Conservation (phyloP, 306 rosid genomes). For the Dryas drummondii region DNA sequence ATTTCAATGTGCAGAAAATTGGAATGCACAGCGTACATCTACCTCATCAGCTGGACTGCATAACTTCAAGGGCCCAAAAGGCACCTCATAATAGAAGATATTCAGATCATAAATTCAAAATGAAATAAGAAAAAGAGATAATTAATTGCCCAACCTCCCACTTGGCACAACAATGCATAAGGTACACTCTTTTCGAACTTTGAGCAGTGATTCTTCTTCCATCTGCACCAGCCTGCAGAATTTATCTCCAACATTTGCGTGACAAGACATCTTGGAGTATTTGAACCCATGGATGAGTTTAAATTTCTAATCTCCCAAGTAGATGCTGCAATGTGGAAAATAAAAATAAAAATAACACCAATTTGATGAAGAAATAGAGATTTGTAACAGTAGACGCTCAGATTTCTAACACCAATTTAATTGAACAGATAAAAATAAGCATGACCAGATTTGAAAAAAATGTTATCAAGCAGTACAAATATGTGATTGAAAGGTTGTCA, state of each 20-base stretch:
- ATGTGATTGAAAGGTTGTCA: neutral
- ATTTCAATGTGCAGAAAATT: neutral
- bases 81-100: conserved; percentile 16
- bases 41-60: neutral
- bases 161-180: conserved; percentile 85
- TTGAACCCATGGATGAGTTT: conserved; percentile 68
- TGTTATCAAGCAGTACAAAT: neutral
- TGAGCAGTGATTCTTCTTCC: conserved; percentile 67
- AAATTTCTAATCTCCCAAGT: conserved; percentile 86
- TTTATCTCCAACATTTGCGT: conserved; percentile 87
- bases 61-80: neutral
- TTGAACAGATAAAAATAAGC: neutral
- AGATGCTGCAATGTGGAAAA: conserved; percentile 56
- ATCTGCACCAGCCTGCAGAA: conserved; percentile 62
- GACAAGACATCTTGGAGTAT: conserved; percentile 63
- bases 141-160: conserved; percentile 63
- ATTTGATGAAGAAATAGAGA: conserved; percentile 1
- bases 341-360: conserved; percentile 16
- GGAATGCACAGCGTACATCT: neutral
- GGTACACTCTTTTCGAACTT: conserved; percentile 89
- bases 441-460: neutral
- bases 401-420: neutral
- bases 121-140: conserved; percentile 14
- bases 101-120: neutral
- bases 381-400: neutral